Base-by-base conservation (phyloP, 176 grass and related monocot species). In the Rhynchospora pubera region DNA sequence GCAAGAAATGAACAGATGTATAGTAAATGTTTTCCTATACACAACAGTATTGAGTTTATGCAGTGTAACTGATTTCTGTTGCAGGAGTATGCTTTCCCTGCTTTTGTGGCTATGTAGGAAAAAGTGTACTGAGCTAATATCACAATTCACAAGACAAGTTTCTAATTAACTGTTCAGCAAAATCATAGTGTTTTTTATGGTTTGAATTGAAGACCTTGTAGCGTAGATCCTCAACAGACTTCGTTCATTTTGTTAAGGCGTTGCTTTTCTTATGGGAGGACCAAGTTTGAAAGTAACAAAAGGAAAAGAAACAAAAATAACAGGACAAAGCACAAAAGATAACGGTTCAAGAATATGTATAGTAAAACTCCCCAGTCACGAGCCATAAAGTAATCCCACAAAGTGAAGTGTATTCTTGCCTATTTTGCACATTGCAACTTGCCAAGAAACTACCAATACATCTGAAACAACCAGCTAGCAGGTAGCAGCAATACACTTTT, bases 1-100 rank as follows among this genome's bases (percentile, higher is more conserved):
- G 78, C 24, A 94, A 85, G 87, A 85, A 80, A 85, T 92, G 90
- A 90, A 70, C 50, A 11, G 39, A 52, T 23, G 5, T 53, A 10
- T 52, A 15, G 69, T 10, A 83, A 55, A 57, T 69, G n/a, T 34
- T 30, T n/a, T 83, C 55, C 14, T 16, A 22, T 52, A 30, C 5
- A 11, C 46, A 75, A 74, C 12, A 28, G 47, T 47, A 53, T n/a
- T 12, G 5, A 30, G 19, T 74, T 51, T n/a, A n/a, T n/a, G n/a
- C n/a, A 3, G 21, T 18, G 5, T 28, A 30, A 12, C 22, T 75
- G 19, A 30, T 42, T 68, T 68, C 2, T 68, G 32, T 68, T 68
- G 65, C 30, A 26, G 23, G 4, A 10, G 47, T 45, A 53, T 75
- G 26, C 6, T 75, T 15, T 61, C 26, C 47, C 22, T 75, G 30